Conservation (phyloP, 768 basidiomycete genomes). For the Coprinellus micaceus region DNA sequence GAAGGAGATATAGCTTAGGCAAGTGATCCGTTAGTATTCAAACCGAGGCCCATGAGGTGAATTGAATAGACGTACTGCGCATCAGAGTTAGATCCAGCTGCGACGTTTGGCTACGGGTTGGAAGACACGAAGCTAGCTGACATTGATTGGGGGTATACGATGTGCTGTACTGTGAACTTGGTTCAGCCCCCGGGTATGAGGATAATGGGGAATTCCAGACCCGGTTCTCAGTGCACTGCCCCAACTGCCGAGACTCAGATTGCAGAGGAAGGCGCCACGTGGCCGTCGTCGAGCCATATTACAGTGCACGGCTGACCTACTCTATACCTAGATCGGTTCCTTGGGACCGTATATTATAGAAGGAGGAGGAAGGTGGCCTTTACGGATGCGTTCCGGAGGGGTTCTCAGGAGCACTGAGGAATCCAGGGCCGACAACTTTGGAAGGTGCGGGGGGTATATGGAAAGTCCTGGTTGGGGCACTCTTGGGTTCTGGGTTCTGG, state of each 20-base stretch:
- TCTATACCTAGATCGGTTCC: constrained; percentile 39
- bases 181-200: background rate
- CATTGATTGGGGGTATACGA: constrained; percentile 55
- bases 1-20: constrained; percentile 61
- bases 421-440: too few relatives aligned
- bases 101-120: constrained; percentile 45
- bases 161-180: constrained; percentile 32
- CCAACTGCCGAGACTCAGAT: constrained; percentile 55
- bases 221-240: constrained; percentile 53
- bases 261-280: constrained; percentile 38
- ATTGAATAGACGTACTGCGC: constrained; percentile 62
- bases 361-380: too few relatives aligned
- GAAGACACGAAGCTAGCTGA: constrained; percentile 26
- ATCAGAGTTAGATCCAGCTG: constrained; percentile 54
- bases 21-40: constrained; percentile 6
- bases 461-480: too few relatives aligned
- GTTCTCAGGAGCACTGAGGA: too few relatives aligned
- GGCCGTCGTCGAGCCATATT: constrained; percentile 64
- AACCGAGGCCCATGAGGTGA: too few relatives aligned
- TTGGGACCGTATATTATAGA: too few relatives aligned
- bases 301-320: constrained; percentile 54
- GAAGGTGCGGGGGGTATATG: too few relatives aligned
- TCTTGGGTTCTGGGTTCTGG: too few relatives aligned
- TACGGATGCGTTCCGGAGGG: too few relatives aligned
- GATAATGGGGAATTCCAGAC: constrained; percentile 30